Percentiles rank a stretch among this genome's conserved stretches.
phyloP scores from a whole-genome alignment of 2,329 filamentous ascomycete species.

The Teratosphaeria epicoccoides region DNA sequence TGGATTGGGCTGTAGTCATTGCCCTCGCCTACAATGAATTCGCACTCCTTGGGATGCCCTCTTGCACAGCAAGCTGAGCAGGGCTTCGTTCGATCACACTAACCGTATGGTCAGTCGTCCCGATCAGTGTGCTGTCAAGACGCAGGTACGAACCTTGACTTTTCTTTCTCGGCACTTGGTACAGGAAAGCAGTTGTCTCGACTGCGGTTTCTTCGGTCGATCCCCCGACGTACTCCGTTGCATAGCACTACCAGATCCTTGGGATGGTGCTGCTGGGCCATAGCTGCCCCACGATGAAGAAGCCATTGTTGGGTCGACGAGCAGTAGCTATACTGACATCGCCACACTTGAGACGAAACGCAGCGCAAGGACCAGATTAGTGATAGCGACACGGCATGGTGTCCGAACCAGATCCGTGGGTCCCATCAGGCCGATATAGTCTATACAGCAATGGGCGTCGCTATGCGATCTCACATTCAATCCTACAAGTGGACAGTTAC shows the following conservation, averaged over 20 bases:
- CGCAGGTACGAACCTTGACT: conserved; percentile 31
- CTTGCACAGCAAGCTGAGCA: conserved; percentile 40
- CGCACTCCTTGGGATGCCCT: conserved; percentile 37
- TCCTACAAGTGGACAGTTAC: conserved; percentile 11
- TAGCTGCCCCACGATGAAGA: conserved; percentile 21
- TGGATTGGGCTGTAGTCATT: conserved; percentile 37
- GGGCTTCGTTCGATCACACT: conserved; percentile 41
- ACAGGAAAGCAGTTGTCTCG: conserved; percentile 37
- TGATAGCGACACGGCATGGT: conserved; percentile 21
- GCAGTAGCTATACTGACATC: conserved; percentile 3
- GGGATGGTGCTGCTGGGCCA: conserved; percentile 15
- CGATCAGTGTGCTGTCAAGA: neutral
- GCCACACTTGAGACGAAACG: conserved; percentile 9
- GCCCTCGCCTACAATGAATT: conserved; percentile 36
- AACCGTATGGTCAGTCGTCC: conserved; percentile 3
- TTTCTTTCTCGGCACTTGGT: conserved; percentile 41
- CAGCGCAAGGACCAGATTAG: conserved; percentile 19
- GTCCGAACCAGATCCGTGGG: conserved; percentile 18
- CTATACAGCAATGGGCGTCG: conserved; percentile 1
- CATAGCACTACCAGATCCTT: conserved; percentile 10
- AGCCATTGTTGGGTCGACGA: conserved; percentile 12
- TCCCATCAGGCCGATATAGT: conserved; percentile 13
- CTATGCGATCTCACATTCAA: neutral
- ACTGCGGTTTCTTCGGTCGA: conserved; percentile 31
- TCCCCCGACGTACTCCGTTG: conserved; percentile 15